Base-by-base conservation (phyloP, 495 filamentous ascomycete genomes). In the Penicillium ucsense region DNA sequence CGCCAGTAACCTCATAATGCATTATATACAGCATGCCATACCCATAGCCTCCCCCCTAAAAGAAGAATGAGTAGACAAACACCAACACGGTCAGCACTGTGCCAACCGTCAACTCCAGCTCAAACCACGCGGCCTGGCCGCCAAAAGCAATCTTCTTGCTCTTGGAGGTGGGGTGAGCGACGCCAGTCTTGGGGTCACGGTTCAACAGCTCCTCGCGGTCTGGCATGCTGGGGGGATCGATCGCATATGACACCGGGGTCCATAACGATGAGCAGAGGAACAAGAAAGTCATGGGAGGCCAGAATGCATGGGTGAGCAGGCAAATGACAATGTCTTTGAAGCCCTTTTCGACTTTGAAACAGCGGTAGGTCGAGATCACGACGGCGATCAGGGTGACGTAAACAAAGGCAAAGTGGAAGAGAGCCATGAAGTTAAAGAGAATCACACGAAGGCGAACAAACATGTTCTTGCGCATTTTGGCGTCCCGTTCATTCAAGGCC, bases 271-370 rank as follows among this genome's bases (percentile, higher is more conserved):
- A 60, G 47, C 59, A 62, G 31, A 66, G 51, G 49, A 62, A 66
- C 28, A 71, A 47, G 54, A 67, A 73, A 1, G 63, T 55, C 28
- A 67, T 43, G 0, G 72, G 72, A 1, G 72, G 72, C 72, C 71
- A 74, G 63, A 70, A 72, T 11, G 66, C 67, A 56, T 75, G 70
- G 0, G 70, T 75, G 35, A 75, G 60, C 31, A 71, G 53, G 40
- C 63, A 72, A 20, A 68, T 41, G 5, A 71, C 54, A 5, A 64
- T 48, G 5, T 57, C 58, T 38, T 55, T 51, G 48, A 63, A 60
- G 36, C 51, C 39, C 41, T 28, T 34, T 11, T 64, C 40, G 20
- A 58, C 42, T 32, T 51, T 47, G 55, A 67, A 67, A 52, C 67
- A 68, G 27, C 61, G 58, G 48, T 64, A 63, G 6, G 60, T 54